Evolutionary conservation across 2,329 filamentous ascomycete species (phyloP).

Genomic region (Botrytis porri): DNA sequence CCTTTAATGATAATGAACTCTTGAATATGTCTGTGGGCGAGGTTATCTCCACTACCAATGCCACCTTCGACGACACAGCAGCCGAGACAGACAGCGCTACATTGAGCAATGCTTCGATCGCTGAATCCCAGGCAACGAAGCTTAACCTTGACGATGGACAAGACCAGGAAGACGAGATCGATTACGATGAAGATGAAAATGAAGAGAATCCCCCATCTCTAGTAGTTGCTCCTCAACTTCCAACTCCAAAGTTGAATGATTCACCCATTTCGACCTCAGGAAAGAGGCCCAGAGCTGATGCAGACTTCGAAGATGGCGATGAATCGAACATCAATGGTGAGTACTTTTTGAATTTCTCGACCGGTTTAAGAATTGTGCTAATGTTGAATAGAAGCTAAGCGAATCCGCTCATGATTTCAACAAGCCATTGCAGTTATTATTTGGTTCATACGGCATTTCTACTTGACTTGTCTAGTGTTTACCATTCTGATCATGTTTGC

Average conservation of each 20-base stretch:
- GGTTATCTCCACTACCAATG: not conserved
- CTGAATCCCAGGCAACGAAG: constrained; percentile 29
- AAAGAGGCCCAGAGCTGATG: constrained; percentile 35
- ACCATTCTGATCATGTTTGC: not conserved
- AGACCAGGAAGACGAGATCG: constrained; percentile 34
- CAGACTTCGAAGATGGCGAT: constrained; percentile 28
- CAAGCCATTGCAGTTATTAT: not conserved
- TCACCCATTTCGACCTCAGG: constrained; percentile 25
- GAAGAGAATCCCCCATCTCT: constrained; percentile 12
- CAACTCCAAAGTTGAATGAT: constrained; percentile 13
- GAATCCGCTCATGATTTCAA: constrained; percentile 31
- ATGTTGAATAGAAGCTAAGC: constrained; percentile 36
- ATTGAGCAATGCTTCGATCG: constrained; percentile 26
- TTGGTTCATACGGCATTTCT: not conserved
- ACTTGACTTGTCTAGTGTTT: constrained; percentile 12
- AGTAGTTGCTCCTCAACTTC: constrained; percentile 10
- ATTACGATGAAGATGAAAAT: constrained; percentile 34
- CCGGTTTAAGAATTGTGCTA: constrained; percentile 22
- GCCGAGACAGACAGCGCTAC: constrained; percentile 39
- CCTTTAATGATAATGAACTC: not conserved
- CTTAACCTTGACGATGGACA: constrained; percentile 34
- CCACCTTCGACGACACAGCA: constrained; percentile 11
- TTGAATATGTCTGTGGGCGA: not conserved
- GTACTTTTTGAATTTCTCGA: constrained; percentile 8
- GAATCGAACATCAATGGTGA: constrained; percentile 29